Percentiles rank a stretch among this genome's conserved stretches.
These are phyloP conservation scores for Aspergillus biplanus DNA, from an alignment of 495 filamentous ascomycete genomes.

Conservation along the genomic window DNA sequence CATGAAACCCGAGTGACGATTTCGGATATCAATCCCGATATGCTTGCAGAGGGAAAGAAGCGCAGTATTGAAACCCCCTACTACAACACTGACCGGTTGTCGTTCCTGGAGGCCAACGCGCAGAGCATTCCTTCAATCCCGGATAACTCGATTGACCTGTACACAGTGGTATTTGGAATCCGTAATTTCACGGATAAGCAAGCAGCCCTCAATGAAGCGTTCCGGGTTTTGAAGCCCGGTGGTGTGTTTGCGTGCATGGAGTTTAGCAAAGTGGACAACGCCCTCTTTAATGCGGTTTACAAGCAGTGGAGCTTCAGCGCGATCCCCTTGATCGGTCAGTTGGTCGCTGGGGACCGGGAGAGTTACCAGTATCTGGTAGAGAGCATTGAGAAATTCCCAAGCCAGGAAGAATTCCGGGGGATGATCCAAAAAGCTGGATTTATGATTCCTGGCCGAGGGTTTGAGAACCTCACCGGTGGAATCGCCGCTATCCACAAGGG, in stretches of 20 bases:
- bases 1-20: conserved; percentile 79
- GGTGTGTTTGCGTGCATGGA: conserved; percentile 97
- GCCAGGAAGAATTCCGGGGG: conserved; percentile 76
- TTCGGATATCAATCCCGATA: conserved; percentile 92
- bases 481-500: conserved; percentile 97
- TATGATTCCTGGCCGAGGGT: conserved; percentile 76
- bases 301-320: conserved; percentile 94
- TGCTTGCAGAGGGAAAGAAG: conserved; percentile 86
- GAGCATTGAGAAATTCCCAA: conserved; percentile 93
- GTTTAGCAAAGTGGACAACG: conserved; percentile 80
- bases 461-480: conserved; percentile 85
- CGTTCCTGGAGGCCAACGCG: conserved; percentile 90
- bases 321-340: conserved; percentile 92
- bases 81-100: conserved; percentile 60
- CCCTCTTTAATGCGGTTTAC: conserved; percentile 81
- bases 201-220: conserved; percentile 76
- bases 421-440: conserved; percentile 94
- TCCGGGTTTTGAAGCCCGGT: conserved; percentile 87
- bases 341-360: conserved; percentile 91
- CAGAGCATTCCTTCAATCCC: conserved; percentile 71
- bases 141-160: conserved; percentile 74
- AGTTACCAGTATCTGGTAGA: conserved; percentile 99
- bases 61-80: conserved; percentile 66
- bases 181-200: conserved; percentile 93
- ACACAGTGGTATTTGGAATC: conserved; percentile 97